Evolutionary conservation across 2,329 filamentous ascomycete genomes (phyloP), one percentile per base, ranked within the genome.

Genomic region (Clarireedia monteithiana): DNA sequence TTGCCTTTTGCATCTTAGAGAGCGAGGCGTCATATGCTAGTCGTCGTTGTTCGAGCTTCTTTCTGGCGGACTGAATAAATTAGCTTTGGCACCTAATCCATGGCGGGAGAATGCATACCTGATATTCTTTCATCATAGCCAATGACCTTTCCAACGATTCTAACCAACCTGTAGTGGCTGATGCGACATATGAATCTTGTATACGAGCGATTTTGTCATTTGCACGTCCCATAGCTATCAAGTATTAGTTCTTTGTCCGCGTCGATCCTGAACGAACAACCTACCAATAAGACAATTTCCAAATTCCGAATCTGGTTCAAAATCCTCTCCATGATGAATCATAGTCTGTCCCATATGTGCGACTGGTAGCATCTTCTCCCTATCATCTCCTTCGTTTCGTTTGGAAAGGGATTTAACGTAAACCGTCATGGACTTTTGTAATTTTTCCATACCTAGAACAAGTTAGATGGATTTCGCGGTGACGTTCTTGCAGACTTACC

Each of bases 111-210:
- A 30, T 20, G 70, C 80, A 54, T 78, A 92, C 88, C 80, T 96
- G 91, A 66, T 96, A 97, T 68, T 97, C 94, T 71, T 95, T 96
- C 89, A 97, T 92, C 79, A 96, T 94, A 38, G 89, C 85, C 52
- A 96, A 73, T 26, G 88, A 95, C 62, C 91, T 80, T 71, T 97
- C 92, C 23, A 96, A 76, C n/a, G 88, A 91, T 70, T 96, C 91
- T 57, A 95, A 78, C 92, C 92, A 96, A 69, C 82, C 87, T 36
- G 83, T 80, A 15, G 88, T 95, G 60, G 90, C 86, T 65, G 88
- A 82, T 36, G 82, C 78, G 47, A 90, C 83, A 67, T 92, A 96
- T 24, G 78, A 83, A 69, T 96, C 92, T 72, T 97, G 92, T 55
- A 90, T 81, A 48, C 89, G 83, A 10, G 89, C 89, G 62, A 96